Base-by-base conservation (phyloP, 371 early-diverging fungal genomes). In the Gilbertella persicaria region DNA sequence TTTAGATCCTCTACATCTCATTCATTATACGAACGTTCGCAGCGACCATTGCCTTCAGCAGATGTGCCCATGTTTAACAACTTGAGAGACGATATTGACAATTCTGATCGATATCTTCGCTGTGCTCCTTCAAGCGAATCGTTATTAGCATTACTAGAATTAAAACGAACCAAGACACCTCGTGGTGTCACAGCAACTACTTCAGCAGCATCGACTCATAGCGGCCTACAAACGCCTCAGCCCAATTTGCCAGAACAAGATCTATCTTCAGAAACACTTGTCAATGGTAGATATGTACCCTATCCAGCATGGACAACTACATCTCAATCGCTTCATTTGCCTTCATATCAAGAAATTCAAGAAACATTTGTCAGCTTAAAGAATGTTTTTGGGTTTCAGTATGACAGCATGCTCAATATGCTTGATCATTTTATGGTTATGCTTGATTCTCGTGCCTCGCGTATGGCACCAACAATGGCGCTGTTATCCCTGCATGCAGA, bases 371-470 rank as follows among this genome's bases (percentile, higher is more conserved):
- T 76, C 23, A 80, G 83, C 33, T 58, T 90, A 51, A 73, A 73
- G 10, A 64, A 75, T 45, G 80, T 78, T 58, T 88, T 91, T 60
- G 93, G 94, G 0, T 94, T 94, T 62, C 94, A 94, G 66, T 70
- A 74, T 21, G 91, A 90, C 63, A 88, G 80, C 51, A 83, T 86
- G 79, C 75, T 82, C 39, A 93, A 92, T 70, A 84, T 86, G 74
- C 78, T 73, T 37, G 93, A 94, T 23, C 79, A 87, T 33, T 66
- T 91, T 26, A 85, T 87, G 85, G 80, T 81, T 8, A 84, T 91
- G 87, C 77, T 93, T 16, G 92, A 93, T 57, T 92, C 93, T 16
- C 78, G 93, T 37, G 82, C 91, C 2, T 89, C 90, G 19, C 82
- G 92, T 12, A 90, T 91, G 91, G 73, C 84, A 21, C 80, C 85